Evolutionary conservation across 2,329 filamentous ascomycete genomes (phyloP), one percentile per base, ranked within the genome.

Genomic region (Karstenula rhodostoma): DNA sequence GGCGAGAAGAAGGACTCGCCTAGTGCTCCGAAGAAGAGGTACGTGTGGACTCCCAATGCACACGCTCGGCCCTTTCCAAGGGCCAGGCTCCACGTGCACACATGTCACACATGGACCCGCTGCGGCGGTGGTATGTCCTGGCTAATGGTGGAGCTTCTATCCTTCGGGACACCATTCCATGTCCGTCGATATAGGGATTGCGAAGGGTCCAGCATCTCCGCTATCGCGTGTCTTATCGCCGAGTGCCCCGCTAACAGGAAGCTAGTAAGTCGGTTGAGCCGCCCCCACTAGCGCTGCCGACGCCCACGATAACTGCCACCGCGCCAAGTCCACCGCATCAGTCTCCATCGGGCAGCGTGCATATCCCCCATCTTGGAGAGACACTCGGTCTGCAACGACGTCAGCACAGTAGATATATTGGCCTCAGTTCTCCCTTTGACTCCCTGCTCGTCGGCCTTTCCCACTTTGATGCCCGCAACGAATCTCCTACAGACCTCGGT

Each of bases 351-450:
- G 64, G 64, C 53, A 73, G 55, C 70, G 61, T 68, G 56, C 72
- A 78, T 57, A 64, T 75, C 56, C 74, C 74, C 50, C 73, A 74
- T 53, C 73, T 83, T 15, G 81, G 81, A 64, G 80, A 83, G 71
- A 82, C 80, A 13, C 66, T 95, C 59, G 92, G 92, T 61, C 84
- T 95, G 67, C 91, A 94, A 75, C 83, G 87, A 71, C 89, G 92
- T 76, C 88, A 90, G 62, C 93, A 90, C 76, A 93, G 90, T 79
- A 90, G 92, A 78, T 92, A 94, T 73, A 92, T 95, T 68, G 92
- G 92, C 27, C 87, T 90, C 59, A 94, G 91, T 53, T 93, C 91
- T 53, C 90, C 93, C 70, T 92, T 94, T 73, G 92, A 95, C 74
- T 90, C 91, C 17, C 89, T 89, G n/a, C 83, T 95, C 57, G 92